Evolutionary conservation across 179 eudicot species (phyloP), one percentile per base, ranked within the genome.

Genomic region (Heliamphora ciliata): DNA sequence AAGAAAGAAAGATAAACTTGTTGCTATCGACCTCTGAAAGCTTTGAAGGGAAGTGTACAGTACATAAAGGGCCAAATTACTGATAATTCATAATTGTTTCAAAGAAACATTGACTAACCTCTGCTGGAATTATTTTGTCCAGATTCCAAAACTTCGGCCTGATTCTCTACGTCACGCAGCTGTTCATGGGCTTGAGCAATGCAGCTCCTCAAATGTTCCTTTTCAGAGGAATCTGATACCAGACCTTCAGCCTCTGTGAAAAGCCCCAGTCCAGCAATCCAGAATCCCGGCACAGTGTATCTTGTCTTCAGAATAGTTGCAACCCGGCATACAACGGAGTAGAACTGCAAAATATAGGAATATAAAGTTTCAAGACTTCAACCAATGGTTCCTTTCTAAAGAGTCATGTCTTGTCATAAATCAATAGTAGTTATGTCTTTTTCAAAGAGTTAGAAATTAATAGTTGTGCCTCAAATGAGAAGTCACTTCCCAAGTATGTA

Each of bases 241-340:
- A 91, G 85, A 31, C 51, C 78, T 72, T 91, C 93, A 65, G 96
- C 89, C 70, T 86, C 90, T 17, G 85, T 67, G 76, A 96, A 94
- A 78, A 96, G 97, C 76, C 86, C 88, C 64, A 88, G 81, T 77
- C 98, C 99, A 58, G 97, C 90, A 59, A 81, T 83, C 89, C 97
- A 91, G 89, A 90, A 96, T 40, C 93, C 97, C 0, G 91, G 91
- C 15, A 93, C 85, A 54, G 97, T 93, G 90, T 93, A 93, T 83
- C 99, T 93, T 7, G 99, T 91, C 83, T 91, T 94, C 82, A 91
- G 82, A 46, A 96, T 85, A 79, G 96, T 91, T 75, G 91, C 88
- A 76, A 92, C 98, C 21, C 98, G 92, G 79, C 87, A 89, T 56
- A 95, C 83, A 81, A 89, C 96, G 59, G 93, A 81, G 86, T 86